A percentile compares a stretch with the other conserved stretches of the same genome.
Conservation (phyloP, 2,329 filamentous ascomycete genomes). For the Acrocalymma vagum region DNA sequence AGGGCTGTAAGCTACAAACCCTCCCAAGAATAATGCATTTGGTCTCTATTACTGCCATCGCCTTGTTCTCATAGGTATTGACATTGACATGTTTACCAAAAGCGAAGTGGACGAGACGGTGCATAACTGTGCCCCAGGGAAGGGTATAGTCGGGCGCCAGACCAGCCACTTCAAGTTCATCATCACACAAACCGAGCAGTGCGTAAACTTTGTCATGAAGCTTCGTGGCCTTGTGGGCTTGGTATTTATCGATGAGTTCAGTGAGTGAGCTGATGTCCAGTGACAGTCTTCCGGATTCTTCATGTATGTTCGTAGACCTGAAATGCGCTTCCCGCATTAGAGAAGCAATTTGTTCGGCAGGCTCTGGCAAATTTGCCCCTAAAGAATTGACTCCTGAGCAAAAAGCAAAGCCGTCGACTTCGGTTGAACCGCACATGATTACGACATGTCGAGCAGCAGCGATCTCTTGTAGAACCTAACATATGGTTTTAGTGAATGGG, state of each 20-base stretch:
- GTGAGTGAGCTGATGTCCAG: slow-evolving; percentile 11
- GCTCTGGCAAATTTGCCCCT: neutral
- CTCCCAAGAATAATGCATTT: too few relatives aligned
- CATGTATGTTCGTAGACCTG: slow-evolving; percentile 2
- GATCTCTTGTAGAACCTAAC: slow-evolving; percentile 24
- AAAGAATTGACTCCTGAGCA: slow-evolving; percentile 12
- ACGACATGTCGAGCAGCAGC: slow-evolving; percentile 18
- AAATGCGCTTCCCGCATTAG: slow-evolving; percentile 18
- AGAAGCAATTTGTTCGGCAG: slow-evolving; percentile 6
- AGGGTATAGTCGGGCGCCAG: slow-evolving; percentile 7
- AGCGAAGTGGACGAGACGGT: slow-evolving; percentile 5
- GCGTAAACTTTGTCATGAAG: slow-evolving; percentile 18
- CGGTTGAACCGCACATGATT: slow-evolving; percentile 12
- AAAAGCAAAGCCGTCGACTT: slow-evolving; percentile 19
- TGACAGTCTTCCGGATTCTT: too few relatives aligned
- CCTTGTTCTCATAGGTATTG: slow-evolving; percentile 4
- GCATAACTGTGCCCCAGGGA: slow-evolving; percentile 9
- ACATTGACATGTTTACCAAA: slow-evolving; percentile 6
- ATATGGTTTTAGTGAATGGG: too few relatives aligned
- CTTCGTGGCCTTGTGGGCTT: slow-evolving; percentile 13
- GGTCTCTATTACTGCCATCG: slow-evolving; percentile 12
- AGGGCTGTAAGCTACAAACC: too few relatives aligned
- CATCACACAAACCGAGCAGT: slow-evolving; percentile 12
- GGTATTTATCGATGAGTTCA: slow-evolving; percentile 19
- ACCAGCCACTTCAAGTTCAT: neutral